phyloP scores from a whole-genome alignment of 352 stramenopile species.

The Globisporangium spiculum region DNA sequence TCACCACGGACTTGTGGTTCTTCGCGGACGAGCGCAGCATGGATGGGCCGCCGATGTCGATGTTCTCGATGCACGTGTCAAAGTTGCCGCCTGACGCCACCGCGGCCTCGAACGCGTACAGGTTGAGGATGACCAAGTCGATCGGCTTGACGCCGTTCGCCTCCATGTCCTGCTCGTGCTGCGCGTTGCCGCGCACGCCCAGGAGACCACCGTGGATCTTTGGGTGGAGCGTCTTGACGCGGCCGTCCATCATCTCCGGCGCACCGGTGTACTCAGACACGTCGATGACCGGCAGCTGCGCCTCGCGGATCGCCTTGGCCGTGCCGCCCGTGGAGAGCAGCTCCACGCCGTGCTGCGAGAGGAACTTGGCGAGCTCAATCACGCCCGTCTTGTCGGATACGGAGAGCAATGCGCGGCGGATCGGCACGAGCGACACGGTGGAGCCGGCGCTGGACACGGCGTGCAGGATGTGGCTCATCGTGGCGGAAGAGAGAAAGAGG shows the following conservation, averaged over 20 bases:
- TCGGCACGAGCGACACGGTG: constrained; percentile 82
- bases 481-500: not conserved
- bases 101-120: constrained; percentile 99
- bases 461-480: constrained; percentile 84
- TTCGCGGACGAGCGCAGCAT: constrained; percentile 99
- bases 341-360: constrained; percentile 92
- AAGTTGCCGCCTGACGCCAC: constrained; percentile 92
- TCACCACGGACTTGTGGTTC: constrained; percentile 98
- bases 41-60: constrained; percentile 99
- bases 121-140: constrained; percentile 99
- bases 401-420: constrained; percentile 96
- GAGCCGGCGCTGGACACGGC: constrained; percentile 55
- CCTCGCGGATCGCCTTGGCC: constrained; percentile 94
- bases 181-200: constrained; percentile 95
- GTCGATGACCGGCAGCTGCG: constrained; percentile 94
- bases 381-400: constrained; percentile 99
- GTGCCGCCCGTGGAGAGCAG: constrained; percentile 98
- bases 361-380: constrained; percentile 95
- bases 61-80: constrained; percentile 99
- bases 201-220: constrained; percentile 99
- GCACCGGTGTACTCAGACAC: constrained; percentile 97
- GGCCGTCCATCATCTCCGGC: constrained; percentile 98
- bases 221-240: constrained; percentile 99
- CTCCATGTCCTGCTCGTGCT: constrained; percentile 97
- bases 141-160: constrained; percentile 96